These are phyloP conservation scores for Fusarium sp. DNA, from an alignment of 2,329 filamentous ascomycete species.

Conservation along the genomic window DNA sequence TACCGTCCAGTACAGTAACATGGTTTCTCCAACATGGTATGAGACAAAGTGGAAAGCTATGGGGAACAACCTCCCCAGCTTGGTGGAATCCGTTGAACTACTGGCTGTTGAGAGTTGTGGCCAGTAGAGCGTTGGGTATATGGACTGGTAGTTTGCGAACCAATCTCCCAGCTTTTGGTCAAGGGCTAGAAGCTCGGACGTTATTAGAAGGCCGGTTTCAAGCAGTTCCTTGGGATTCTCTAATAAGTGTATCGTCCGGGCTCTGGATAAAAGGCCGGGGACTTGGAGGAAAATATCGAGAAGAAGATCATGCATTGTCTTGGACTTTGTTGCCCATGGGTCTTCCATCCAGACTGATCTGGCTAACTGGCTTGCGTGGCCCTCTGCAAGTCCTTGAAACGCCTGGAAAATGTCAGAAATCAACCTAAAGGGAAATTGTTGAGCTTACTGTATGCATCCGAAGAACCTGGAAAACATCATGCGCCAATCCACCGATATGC, in stretches of 20 bases:
- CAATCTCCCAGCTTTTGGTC: rapidly evolving
- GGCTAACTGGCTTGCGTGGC: rapidly evolving
- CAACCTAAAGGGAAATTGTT: rapidly evolving
- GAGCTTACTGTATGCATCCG: not conserved
- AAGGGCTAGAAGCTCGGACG: no score
- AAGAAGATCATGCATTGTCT: not conserved
- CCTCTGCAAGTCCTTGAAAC: rapidly evolving
- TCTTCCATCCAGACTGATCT: rapidly evolving
- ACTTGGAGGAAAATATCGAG: not conserved
- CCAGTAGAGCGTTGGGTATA: not conserved
- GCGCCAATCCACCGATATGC: not conserved
- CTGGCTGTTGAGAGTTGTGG: not conserved
- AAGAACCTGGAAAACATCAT: not conserved
- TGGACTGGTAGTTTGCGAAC: not conserved
- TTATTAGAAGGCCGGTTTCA: no score
- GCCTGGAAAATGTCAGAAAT: not conserved
- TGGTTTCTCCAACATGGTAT: not conserved
- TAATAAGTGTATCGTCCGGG: rapidly evolving
- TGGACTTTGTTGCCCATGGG: not conserved
- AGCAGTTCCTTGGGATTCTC: no score
- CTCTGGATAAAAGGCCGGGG: rapidly evolving
- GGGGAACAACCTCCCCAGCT: not conserved
- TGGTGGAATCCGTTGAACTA: not conserved
- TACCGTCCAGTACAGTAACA: not conserved
- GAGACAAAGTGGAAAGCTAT: not conserved